Percentiles rank a stretch among this genome's conserved stretches.
These are phyloP conservation scores for Dioscorea alata DNA, from an alignment of 106 monocot genomes.

Conservation along the genomic window DNA sequence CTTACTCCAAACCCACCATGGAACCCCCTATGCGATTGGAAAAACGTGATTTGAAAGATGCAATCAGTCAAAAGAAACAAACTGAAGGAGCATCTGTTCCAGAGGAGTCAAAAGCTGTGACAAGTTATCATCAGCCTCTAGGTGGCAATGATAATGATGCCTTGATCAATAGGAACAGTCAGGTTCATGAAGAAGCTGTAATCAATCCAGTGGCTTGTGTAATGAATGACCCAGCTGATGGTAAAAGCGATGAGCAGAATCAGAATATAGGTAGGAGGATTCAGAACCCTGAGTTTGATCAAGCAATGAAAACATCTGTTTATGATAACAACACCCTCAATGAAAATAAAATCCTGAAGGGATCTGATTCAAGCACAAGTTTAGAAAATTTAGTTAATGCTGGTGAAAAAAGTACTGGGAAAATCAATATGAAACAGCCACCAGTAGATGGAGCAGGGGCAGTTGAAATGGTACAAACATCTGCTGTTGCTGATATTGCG, in stretches of 20 bases:
- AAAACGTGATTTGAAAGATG: slow-evolving; percentile 31
- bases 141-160: neutral
- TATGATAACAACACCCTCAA: slow-evolving; percentile 11
- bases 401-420: no score
- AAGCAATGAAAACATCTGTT: neutral
- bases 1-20: slow-evolving; percentile 22
- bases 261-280: slow-evolving; percentile 11
- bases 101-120: slow-evolving; percentile 12
- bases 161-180: slow-evolving; percentile 1
- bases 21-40: slow-evolving; percentile 44
- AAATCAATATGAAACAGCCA: no score
- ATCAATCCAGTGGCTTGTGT: neutral
- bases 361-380: neutral
- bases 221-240: slow-evolving; percentile 4
- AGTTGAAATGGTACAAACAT: no score
- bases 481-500: slow-evolving; percentile 4
- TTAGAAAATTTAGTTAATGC: no score
- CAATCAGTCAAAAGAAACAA: slow-evolving; percentile 10
- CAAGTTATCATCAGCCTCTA: slow-evolving; percentile 2
- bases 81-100: slow-evolving; percentile 9
- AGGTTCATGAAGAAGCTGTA: neutral
- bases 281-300: slow-evolving; percentile 25
- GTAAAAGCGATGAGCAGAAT: slow-evolving; percentile 2
- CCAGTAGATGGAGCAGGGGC: no score
- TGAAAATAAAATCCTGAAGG: slow-evolving; percentile 4